Evolutionary conservation across 495 filamentous ascomycete species (phyloP), one percentile per base, ranked within the genome.

Genomic region (Parathielavia appendiculata): DNA sequence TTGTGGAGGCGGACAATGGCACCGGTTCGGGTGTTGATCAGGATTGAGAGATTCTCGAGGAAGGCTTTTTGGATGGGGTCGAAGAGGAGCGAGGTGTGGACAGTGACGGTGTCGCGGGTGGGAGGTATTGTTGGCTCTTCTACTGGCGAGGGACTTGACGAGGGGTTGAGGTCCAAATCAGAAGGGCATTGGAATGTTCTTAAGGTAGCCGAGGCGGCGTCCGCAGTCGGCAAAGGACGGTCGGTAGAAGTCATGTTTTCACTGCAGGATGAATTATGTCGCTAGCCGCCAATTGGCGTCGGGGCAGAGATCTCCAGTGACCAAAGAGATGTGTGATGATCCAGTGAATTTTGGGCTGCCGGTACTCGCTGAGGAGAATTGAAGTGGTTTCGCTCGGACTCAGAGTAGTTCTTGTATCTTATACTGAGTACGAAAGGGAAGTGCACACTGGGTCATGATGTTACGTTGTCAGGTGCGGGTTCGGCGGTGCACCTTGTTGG

Each of bases 1-100:
- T 64, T 26, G 51, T 63, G 69, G 45, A 75, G 63, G 35, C 59
- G 56, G 38, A 60, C 65, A 53, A 82, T 80, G 23, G 77, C 61
- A 45, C 79, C 79, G 2, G 68, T 75, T 16, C 30, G 55, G 23
- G 59, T 56, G 56, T 74, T 62, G 44, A 76, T 54, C 39, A 60
- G 56, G 55, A 83, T 69, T 1, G 78, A 77, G 5, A 73, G 53
- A 53, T 79, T 61, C 22, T 65, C 59, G 23, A 73, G 10, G 44
- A 78, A 81, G 8, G 52, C 38, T 59, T 78, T 81, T n/a, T 72
- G 48, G 46, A 70, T 73, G 4, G 74, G 74, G 62, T 82, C 75
- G 60, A 80, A 81, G 45, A 80, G 69, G 22, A 70, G 54, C 12
- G 73, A 75, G 13, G 79, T 76, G 54, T 81, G 79, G 16, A 82